A percentile compares a stretch with the other conserved stretches of the same genome.
Conservation (phyloP, 129 eudicot genomes). For the Lactuca saligna region DNA sequence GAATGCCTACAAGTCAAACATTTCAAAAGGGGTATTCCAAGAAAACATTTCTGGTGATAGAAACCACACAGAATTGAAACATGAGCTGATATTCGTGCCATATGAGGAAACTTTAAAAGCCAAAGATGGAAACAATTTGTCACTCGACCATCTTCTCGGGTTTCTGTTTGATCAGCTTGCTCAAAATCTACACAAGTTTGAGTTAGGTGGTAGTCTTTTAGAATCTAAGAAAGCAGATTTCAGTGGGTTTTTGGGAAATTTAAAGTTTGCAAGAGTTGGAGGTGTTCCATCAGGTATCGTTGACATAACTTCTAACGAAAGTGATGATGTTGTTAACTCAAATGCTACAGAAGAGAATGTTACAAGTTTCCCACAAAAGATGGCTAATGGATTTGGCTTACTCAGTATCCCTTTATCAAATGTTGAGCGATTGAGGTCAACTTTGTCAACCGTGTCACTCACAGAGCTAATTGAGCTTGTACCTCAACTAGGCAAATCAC, state of each 20-base stretch:
- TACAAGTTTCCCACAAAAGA: slow-evolving; percentile 51
- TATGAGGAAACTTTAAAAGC: slow-evolving; percentile 30
- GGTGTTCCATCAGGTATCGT: slow-evolving; percentile 73
- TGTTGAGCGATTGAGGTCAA: slow-evolving; percentile 80
- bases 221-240: slow-evolving; percentile 66
- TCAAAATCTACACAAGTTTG: slow-evolving; percentile 62
- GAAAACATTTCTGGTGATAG: slow-evolving; percentile 29
- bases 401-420: slow-evolving; percentile 90
- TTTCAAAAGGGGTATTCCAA: slow-evolving; percentile 23
- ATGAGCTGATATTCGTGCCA: slow-evolving; percentile 28
- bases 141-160: slow-evolving; percentile 52
- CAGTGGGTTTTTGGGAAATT: slow-evolving; percentile 60
- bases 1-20: slow-evolving; percentile 33
- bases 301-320: slow-evolving; percentile 51
- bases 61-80: slow-evolving; percentile 41
- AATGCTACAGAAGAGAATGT: slow-evolving; percentile 50
- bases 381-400: slow-evolving; percentile 79
- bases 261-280: slow-evolving; percentile 80
- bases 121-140: slow-evolving; percentile 45
- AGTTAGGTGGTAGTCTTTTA: slow-evolving; percentile 43
- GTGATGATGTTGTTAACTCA: slow-evolving; percentile 39
- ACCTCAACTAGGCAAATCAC: slow-evolving; percentile 70
- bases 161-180: slow-evolving; percentile 55
- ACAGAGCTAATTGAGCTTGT: slow-evolving; percentile 78
- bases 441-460: slow-evolving; percentile 76